Percentiles rank a stretch among this genome's conserved stretches.
phyloP scores from a whole-genome alignment of 2,329 filamentous ascomycete genomes.

The Phialophora chinensis region DNA sequence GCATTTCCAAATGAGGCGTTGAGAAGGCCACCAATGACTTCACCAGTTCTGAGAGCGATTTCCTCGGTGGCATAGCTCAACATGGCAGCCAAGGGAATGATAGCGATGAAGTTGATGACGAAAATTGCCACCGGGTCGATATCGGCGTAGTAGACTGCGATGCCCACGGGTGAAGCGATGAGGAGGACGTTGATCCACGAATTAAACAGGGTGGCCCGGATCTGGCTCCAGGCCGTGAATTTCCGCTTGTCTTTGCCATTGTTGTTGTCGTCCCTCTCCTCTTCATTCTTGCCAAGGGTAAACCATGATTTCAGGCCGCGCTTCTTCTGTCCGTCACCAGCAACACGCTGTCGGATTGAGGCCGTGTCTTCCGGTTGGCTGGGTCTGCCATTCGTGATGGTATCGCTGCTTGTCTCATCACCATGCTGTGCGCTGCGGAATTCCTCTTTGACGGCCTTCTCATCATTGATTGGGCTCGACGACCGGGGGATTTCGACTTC shows the following conservation, averaged over 20 bases:
- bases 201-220: slow-evolving; percentile 75
- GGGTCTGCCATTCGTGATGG: slow-evolving; percentile 21
- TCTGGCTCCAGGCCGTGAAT: slow-evolving; percentile 68
- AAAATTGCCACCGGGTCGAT: slow-evolving; percentile 72
- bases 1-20: slow-evolving; percentile 94
- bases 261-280: slow-evolving; percentile 30
- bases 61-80: slow-evolving; percentile 90
- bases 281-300: slow-evolving; percentile 5
- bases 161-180: slow-evolving; percentile 55
- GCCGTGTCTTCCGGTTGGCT: slow-evolving; percentile 16
- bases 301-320: slow-evolving; percentile 30
- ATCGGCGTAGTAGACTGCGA: slow-evolving; percentile 68
- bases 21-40: slow-evolving; percentile 84
- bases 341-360: slow-evolving; percentile 24
- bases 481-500: slow-evolving; percentile 30
- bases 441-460: slow-evolving; percentile 19
- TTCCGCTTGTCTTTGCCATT: slow-evolving; percentile 37
- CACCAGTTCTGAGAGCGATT: slow-evolving; percentile 76
- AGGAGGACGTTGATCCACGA: slow-evolving; percentile 88
- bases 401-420: slow-evolving; percentile 26
- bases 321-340: slow-evolving; percentile 15
- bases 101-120: slow-evolving; percentile 90
- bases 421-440: slow-evolving; percentile 4
- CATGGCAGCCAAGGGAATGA: slow-evolving; percentile 85
- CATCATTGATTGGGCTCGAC: slow-evolving; percentile 24